Percentiles rank a stretch among this genome's conserved stretches.
Evolutionary conservation across 345 rosid genomes (phyloP).

Genomic region (Excoecaria agallocha): DNA sequence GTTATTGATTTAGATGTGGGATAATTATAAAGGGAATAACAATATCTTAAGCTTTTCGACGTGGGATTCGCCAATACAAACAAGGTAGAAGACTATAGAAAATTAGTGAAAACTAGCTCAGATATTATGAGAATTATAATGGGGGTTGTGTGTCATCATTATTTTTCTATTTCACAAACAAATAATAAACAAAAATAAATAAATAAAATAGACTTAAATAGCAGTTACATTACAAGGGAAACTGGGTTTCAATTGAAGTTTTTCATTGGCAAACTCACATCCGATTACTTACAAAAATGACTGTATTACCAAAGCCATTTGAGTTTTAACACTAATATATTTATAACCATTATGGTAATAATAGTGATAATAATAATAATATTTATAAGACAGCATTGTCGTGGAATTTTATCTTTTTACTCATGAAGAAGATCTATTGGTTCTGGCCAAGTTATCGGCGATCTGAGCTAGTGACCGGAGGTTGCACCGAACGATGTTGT

Average conservation of each 20-base stretch:
- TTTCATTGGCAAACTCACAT: slow-evolving; percentile 16
- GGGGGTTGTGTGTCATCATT: slow-evolving; percentile 6
- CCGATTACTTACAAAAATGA: slow-evolving; percentile 34
- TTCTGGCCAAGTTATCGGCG: slow-evolving; percentile 27
- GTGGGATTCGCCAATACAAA: no score
- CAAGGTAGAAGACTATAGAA: slow-evolving; percentile 16
- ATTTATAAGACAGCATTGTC: not conserved
- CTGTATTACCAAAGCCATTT: slow-evolving; percentile 21
- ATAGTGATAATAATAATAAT: no score
- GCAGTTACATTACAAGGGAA: not conserved
- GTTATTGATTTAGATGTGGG: no score
- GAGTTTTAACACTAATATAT: not conserved
- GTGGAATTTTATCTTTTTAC: not conserved
- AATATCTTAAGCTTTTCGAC: no score
- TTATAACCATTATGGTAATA: not conserved
- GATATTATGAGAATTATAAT: not conserved
- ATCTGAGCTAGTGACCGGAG: slow-evolving; percentile 42
- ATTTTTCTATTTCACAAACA: slow-evolving; percentile 20
- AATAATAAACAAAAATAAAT: not conserved
- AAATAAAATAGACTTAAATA: not conserved
- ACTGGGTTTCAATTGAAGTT: not conserved
- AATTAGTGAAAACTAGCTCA: slow-evolving; percentile 6
- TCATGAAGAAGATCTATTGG: slow-evolving; percentile 14
- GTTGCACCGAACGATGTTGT: slow-evolving; percentile 47
- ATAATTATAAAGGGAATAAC: no score